Evolutionary conservation across 192 early-diverging fungal genomes (phyloP), one percentile per base, ranked within the genome.

Genomic region (Mortierella alpina): DNA sequence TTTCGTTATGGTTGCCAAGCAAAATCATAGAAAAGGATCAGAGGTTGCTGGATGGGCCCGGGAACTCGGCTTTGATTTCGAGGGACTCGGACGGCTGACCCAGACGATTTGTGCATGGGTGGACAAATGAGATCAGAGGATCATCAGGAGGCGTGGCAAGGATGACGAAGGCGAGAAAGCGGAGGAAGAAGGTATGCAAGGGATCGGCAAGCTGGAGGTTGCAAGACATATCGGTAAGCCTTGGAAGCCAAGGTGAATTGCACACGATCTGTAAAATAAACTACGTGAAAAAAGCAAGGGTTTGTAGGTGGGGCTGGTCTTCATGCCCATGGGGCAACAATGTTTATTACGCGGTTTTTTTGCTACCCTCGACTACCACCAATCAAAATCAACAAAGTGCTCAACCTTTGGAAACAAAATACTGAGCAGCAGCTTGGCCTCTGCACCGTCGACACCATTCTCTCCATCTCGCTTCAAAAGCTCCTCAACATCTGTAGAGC

Each of bases 41-140:
- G 76, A 79, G 44, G 69, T 79, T 31, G 54, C 76, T 23, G 59
- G 15, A 8, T 79, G 76, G 76, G 76, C 76, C 18, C 55, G 76
- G 23, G 76, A 79, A 46, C 68, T 79, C 12, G 76, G 76, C 49
- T 79, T 71, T 55, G 76, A 79, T 51, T 63, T 79, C 48, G 76
- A 71, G 11, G 76, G 76, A 44, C 64, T 79, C 0, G 76, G 76
- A 66, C 42, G 57, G 17, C 52, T 79, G 57, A 79, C 76, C 1
- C 76, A 79, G 39, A 72, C 61, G 52, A 79, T 79, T 48, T 45
- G 41, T 39, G 76, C 76, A 6, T 79, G 76, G 76, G 69, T 79
- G 13, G 76, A 76, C 11, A 76, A 69, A 50, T 76, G 66, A 75
- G 44, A 44, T 18, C 41, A 44, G 65, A 15, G 12, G 48, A 64